These are phyloP conservation scores for Pezicula rhizophila DNA, from an alignment of 2,329 filamentous ascomycete genomes.

Conservation along the genomic window DNA sequence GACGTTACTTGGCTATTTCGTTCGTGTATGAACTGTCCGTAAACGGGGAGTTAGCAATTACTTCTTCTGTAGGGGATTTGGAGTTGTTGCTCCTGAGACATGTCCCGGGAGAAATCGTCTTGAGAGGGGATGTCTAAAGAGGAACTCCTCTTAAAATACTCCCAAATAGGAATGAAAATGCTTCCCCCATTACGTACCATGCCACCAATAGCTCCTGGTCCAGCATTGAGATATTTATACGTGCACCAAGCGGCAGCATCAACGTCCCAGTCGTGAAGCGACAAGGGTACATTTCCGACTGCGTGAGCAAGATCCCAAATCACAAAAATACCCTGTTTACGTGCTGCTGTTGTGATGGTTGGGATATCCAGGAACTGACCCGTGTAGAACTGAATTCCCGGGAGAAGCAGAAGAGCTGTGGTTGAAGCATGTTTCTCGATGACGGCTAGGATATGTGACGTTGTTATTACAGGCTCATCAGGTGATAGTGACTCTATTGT, in stretches of 20 bases:
- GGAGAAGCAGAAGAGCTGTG: constrained; percentile 67
- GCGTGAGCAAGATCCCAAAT: constrained; percentile 81
- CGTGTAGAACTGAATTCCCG: constrained; percentile 76
- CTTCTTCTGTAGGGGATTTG: no score
- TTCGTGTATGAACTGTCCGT: constrained; percentile 57
- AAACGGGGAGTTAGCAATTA: no score
- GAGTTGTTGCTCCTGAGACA: no score
- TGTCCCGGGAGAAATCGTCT: no score
- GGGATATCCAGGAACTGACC: constrained; percentile 72
- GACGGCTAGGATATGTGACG: constrained; percentile 57
- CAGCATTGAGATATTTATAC: constrained; percentile 78
- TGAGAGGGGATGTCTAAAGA: no score
- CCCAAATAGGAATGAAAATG: no score
- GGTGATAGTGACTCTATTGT: constrained; percentile 52
- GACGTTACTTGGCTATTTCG: constrained; percentile 25
- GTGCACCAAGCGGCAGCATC: constrained; percentile 76
- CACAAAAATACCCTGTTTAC: constrained; percentile 57
- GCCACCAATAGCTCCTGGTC: constrained; percentile 68
- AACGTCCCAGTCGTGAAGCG: constrained; percentile 71
- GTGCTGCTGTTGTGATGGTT: constrained; percentile 66
- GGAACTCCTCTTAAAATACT: no score
- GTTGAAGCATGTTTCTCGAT: constrained; percentile 61
- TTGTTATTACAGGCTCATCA: constrained; percentile 51
- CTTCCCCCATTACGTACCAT: constrained; percentile 24
- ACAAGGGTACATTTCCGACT: constrained; percentile 66